These are phyloP conservation scores for Neofusicoccum sp. DNA, from an alignment of 2,329 filamentous ascomycete species.

Conservation along the genomic window DNA sequence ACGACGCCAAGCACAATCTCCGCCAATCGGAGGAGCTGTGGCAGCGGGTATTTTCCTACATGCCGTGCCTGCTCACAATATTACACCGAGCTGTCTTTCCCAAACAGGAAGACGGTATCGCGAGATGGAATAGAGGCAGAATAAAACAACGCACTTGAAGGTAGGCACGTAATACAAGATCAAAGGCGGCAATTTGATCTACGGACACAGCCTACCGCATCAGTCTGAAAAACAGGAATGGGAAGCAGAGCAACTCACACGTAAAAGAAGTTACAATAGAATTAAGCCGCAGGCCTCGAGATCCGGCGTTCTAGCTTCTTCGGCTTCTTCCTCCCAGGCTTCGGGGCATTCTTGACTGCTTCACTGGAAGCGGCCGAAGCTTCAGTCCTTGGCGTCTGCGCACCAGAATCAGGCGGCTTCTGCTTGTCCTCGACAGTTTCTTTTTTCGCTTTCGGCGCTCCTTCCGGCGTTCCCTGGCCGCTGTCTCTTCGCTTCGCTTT, in stretches of 20 bases:
- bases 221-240: too few relatives aligned
- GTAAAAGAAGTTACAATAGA: background rate
- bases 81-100: background rate
- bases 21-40: slow-evolving; percentile 4
- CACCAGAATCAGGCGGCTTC: background rate
- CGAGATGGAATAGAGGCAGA: background rate
- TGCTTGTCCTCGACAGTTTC: background rate
- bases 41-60: background rate
- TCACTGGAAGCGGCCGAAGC: background rate
- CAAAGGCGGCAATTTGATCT: too few relatives aligned
- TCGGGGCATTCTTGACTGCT: background rate
- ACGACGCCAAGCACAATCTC: slow-evolving; percentile 6
- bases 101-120: background rate
- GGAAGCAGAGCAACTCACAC: too few relatives aligned
- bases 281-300: background rate
- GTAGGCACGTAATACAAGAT: too few relatives aligned
- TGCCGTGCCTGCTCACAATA: slow-evolving; percentile 1
- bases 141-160: background rate
- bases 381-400: background rate
- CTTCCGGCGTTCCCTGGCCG: background rate
- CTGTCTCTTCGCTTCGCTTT: slow-evolving; percentile 12
- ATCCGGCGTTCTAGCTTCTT: slow-evolving; percentile 36
- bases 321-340: slow-evolving; percentile 34
- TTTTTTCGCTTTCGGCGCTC: slow-evolving; percentile 4
- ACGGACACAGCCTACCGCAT: too few relatives aligned